Conservation (phyloP, 257 asterid species). For the Fraxinus anomala region DNA sequence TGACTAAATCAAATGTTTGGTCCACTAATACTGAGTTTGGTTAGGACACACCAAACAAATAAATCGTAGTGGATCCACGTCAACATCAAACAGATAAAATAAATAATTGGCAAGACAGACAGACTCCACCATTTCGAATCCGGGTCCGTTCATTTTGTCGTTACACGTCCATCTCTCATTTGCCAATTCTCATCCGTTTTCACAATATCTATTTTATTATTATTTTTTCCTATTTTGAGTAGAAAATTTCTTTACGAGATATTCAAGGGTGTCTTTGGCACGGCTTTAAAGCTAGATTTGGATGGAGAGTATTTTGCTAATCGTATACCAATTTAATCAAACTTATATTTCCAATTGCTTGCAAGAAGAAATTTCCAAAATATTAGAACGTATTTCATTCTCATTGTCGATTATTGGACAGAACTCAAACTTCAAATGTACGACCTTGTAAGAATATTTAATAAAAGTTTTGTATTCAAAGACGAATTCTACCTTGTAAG, state of each 20-base stretch:
- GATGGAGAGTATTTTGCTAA: neutral
- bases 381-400: too few species aligned
- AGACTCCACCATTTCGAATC: neutral
- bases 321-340: neutral
- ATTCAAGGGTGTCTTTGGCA: neutral
- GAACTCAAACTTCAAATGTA: too few species aligned
- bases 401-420: too few species aligned
- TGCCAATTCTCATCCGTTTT: neutral
- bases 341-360: neutral
- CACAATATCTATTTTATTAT: neutral
- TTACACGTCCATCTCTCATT: neutral
- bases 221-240: neutral
- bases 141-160: neutral
- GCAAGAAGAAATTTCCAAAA: too few species aligned
- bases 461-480: too few species aligned
- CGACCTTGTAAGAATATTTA: too few species aligned
- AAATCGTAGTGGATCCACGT: neutral
- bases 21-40: neutral
- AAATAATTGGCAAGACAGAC: neutral
- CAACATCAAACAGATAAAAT: neutral
- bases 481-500: too few species aligned
- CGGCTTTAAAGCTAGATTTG: neutral
- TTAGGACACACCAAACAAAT: neutral
- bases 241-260: neutral
- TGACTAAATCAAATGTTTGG: too few species aligned